phyloP scores from a whole-genome alignment of 805 yeast genomes.

The Tetrapisispora pingtungensis region DNA sequence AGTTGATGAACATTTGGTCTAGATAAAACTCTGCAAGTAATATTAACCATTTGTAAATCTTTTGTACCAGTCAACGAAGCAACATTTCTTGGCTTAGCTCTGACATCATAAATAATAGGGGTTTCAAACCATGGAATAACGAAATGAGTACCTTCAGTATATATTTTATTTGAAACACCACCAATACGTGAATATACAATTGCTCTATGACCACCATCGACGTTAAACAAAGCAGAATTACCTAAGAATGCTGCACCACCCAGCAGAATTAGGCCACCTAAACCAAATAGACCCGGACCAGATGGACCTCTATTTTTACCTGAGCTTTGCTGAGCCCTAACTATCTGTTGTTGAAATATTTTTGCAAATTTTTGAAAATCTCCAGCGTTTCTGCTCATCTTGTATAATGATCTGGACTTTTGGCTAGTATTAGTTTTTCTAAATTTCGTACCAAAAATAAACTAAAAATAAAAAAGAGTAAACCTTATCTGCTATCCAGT shows the following conservation, averaged over 20 bases:
- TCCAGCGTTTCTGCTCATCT: conserved; percentile 25
- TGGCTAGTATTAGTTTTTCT: too few relatives aligned
- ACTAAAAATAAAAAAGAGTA: too few relatives aligned
- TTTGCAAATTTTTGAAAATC: conserved; percentile 46
- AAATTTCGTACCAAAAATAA: too few relatives aligned
- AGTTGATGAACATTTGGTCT: conserved; percentile 73
- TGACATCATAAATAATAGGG: conserved; percentile 84
- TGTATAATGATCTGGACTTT: too few relatives aligned
- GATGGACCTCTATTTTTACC: conserved; percentile 22
- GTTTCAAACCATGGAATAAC: conserved; percentile 91
- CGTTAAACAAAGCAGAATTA: conserved; percentile 61
- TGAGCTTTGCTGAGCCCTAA: conserved; percentile 30
- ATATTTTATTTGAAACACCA: conserved; percentile 77
- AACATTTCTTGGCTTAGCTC: conserved; percentile 95
- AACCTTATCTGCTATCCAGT: too few relatives aligned
- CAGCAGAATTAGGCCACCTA: conserved; percentile 48
- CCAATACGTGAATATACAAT: conserved; percentile 79
- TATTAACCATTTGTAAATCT: conserved; percentile 97
- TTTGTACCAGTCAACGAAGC: conserved; percentile 96
- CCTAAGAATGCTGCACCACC: conserved; percentile 48
- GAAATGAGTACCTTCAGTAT: conserved; percentile 90
- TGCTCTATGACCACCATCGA: conserved; percentile 98
- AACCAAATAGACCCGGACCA: conserved; percentile 37
- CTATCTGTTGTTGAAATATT: conserved; percentile 39
- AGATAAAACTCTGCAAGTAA: conserved; percentile 94